phyloP scores from a whole-genome alignment of 306 rosid genomes.

The Prosopis cineraria region DNA sequence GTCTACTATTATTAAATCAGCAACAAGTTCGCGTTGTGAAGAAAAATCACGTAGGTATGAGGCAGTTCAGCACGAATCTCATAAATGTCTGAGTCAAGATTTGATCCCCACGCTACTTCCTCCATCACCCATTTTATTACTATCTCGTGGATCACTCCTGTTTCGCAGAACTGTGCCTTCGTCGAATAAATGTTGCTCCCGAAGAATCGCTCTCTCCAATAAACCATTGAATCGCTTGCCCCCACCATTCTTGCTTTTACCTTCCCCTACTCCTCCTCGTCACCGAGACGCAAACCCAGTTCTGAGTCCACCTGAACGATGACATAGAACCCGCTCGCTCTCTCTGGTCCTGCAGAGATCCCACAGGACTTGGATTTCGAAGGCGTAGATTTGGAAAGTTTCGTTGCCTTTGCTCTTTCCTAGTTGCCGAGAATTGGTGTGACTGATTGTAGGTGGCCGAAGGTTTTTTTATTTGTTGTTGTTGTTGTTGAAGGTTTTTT shows the following conservation, averaged over 20 bases:
- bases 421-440: conserved; percentile 29
- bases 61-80: too few species aligned
- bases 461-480: too few species aligned
- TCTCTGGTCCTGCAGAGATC: conserved; percentile 79
- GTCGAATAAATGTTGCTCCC: conserved; percentile 56
- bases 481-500: too few species aligned
- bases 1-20: too few species aligned
- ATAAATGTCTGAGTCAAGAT: too few species aligned
- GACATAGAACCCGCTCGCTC: conserved; percentile 55
- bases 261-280: conserved; percentile 40
- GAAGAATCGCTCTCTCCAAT: conserved; percentile 57
- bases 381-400: conserved; percentile 31
- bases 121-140: conserved; percentile 58
- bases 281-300: conserved; percentile 57
- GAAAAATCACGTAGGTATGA: too few species aligned
- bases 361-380: conserved; percentile 56
- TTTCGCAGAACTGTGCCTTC: conserved; percentile 58
- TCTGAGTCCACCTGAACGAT: conserved; percentile 60
- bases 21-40: too few species aligned
- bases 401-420: conserved; percentile 48
- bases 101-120: conserved; percentile 42
- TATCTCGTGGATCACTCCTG: conserved; percentile 62
- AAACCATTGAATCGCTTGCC: conserved; percentile 49
- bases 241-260: not conserved
- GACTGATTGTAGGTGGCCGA: too few species aligned